Percentiles rank a stretch among this genome's conserved stretches.
phyloP scores from a whole-genome alignment of 345 rosid genomes.

The Brassica napus region Da-Ae NC_063448.1:20324501-20325000 shows the following conservation, averaged over 20 bases:
- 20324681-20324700: neutral
- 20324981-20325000: constrained; percentile 17
- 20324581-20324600: neutral
- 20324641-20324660: neutral
- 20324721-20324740: neutral
- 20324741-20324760: neutral
- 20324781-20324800: neutral
- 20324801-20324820: neutral
- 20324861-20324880: neutral
- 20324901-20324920: neutral
- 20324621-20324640: neutral
- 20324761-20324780: neutral
- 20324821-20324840: neutral
- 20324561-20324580: neutral
- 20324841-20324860: neutral
- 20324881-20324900: neutral
- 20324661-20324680: neutral
- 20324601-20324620: neutral
- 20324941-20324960: neutral
- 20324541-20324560: neutral
- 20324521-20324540: neutral
- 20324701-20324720: neutral
- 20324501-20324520: neutral
- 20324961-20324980: neutral
- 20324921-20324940: neutral